Evolutionary conservation across 1,284 basidiomycete species (phyloP).

Genomic region (Sporisorium reilianum): DNA sequence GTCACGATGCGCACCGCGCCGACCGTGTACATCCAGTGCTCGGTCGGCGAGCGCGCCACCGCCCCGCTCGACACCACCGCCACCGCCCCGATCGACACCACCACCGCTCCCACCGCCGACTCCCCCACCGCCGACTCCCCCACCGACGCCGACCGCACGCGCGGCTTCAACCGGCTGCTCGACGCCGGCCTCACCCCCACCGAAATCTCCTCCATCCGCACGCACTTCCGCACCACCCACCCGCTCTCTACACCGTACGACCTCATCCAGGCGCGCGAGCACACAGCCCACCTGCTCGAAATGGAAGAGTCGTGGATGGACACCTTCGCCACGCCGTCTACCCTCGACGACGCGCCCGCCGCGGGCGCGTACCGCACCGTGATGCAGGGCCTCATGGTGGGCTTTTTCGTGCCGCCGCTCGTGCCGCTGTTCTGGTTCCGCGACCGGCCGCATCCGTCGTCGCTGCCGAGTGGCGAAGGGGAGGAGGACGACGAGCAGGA

Average conservation of each 20-base stretch:
- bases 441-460: conserved; percentile 27
- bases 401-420: conserved; percentile 39
- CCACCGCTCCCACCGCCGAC: neutral
- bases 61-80: neutral
- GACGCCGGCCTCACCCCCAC: conserved; percentile 26
- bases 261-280: conserved; percentile 27
- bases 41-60: conserved; percentile 33
- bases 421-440: conserved; percentile 44
- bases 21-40: conserved; percentile 48
- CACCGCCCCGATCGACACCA: neutral
- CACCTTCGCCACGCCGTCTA: conserved; percentile 24
- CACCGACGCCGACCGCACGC: conserved; percentile 7
- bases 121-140: neutral
- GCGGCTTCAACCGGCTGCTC: conserved; percentile 47
- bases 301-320: conserved; percentile 55
- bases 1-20: conserved; percentile 33
- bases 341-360: no score
- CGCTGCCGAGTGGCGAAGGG: conserved; percentile 5
- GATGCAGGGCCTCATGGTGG: conserved; percentile 38
- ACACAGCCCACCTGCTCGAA: conserved; percentile 35
- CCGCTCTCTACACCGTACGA: conserved; percentile 25
- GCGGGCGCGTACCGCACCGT: conserved; percentile 24
- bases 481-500: conserved; percentile 28
- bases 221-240: conserved; percentile 32
- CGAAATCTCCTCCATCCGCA: conserved; percentile 39